These are phyloP conservation scores for Rhizoctonia solani DNA, from an alignment of 1,284 basidiomycete genomes.

Conservation along the genomic window DNA sequence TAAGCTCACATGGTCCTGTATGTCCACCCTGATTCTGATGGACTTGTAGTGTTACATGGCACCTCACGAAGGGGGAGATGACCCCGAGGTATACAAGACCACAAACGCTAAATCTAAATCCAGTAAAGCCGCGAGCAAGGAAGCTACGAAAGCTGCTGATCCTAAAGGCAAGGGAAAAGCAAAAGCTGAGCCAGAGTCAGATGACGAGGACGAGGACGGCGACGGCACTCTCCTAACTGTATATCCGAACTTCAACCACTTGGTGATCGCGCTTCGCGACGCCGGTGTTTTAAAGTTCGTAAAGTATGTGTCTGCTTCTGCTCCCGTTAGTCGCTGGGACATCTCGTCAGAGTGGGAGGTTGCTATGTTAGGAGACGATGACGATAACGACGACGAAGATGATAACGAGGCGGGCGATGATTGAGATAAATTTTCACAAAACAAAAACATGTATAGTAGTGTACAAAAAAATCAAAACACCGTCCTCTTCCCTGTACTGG, in stretches of 20 bases:
- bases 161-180: slow-evolving; percentile 36
- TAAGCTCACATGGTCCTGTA: slow-evolving; percentile 45
- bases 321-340: slow-evolving; percentile 89
- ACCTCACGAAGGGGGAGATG: slow-evolving; percentile 89
- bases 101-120: slow-evolving; percentile 41
- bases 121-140: not conserved
- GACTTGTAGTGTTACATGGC: slow-evolving; percentile 83
- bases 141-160: not conserved
- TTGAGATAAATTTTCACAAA: not conserved
- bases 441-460: not conserved
- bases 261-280: slow-evolving; percentile 89
- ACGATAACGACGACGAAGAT: slow-evolving; percentile 51
- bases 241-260: slow-evolving; percentile 88
- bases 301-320: slow-evolving; percentile 88
- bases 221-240: slow-evolving; percentile 87
- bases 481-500: slow-evolving; percentile 79
- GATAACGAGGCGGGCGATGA: slow-evolving; percentile 67
- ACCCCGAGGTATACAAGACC: slow-evolving; percentile 90
- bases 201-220: slow-evolving; percentile 66
- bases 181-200: slow-evolving; percentile 48
- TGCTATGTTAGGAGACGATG: no score
- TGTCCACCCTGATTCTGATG: slow-evolving; percentile 8
- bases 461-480: slow-evolving; percentile 58
- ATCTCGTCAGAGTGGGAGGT: slow-evolving; percentile 88
- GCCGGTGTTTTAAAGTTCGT: slow-evolving; percentile 93